phyloP scores from a whole-genome alignment of 2,329 filamentous ascomycete species.

The Ascochyta rabiei region DNA sequence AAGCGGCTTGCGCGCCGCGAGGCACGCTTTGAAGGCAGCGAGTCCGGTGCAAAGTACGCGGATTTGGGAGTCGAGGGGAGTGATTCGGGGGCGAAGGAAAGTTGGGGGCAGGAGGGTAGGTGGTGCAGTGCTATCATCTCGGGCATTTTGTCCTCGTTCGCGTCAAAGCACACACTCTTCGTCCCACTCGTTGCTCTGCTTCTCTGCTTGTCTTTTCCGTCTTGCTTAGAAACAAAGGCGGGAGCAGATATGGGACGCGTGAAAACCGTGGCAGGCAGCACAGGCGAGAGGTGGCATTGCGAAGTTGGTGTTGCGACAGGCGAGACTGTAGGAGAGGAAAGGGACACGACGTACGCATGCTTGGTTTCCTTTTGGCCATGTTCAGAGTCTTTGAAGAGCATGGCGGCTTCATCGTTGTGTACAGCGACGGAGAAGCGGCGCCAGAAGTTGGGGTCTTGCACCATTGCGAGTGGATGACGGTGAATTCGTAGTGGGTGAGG shows the following conservation, averaged over 20 bases:
- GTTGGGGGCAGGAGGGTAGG: conserved; percentile 1
- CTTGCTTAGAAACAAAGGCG: not conserved
- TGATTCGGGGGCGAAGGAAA: not conserved
- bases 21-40: not conserved
- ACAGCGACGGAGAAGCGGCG: conserved; percentile 64
- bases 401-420: conserved; percentile 59
- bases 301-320: conserved; percentile 29
- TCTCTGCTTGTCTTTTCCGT: not conserved
- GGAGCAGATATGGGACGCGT: conserved; percentile 6
- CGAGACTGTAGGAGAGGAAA: conserved; percentile 19
- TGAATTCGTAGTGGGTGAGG: not conserved
- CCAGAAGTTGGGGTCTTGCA: conserved; percentile 66
- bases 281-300: conserved; percentile 21
- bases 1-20: conserved; percentile 5
- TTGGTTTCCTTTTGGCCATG: conserved; percentile 33
- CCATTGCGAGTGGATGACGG: conserved; percentile 49
- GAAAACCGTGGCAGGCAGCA: conserved; percentile 14
- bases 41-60: conserved; percentile 1
- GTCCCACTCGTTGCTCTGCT: not conserved
- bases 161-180: not conserved
- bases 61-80: conserved; percentile 6
- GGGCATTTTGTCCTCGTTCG: not conserved
- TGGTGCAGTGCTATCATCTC: conserved; percentile 6
- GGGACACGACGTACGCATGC: conserved; percentile 47
- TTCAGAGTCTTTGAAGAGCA: conserved; percentile 21